phyloP scores from a whole-genome alignment of 129 eudicot species.

The Arctium lappa region DNA sequence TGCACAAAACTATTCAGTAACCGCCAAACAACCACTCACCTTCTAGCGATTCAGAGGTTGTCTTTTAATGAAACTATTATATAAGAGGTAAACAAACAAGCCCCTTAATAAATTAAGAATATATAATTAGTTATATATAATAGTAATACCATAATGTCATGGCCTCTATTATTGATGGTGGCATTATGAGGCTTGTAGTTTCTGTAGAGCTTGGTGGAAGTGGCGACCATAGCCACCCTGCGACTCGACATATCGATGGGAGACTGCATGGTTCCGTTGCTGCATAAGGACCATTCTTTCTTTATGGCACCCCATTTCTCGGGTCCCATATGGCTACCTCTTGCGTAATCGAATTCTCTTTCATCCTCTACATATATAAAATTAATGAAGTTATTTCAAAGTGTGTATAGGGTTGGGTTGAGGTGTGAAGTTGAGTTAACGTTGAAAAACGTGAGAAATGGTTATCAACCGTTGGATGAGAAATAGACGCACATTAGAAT shows the following conservation, averaged over 20 bases:
- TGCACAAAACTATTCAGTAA: too few species aligned
- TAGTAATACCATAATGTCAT: constrained; percentile 42
- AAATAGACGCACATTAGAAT: too few species aligned
- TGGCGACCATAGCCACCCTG: constrained; percentile 28
- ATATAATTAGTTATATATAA: neutral
- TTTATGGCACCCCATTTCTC: constrained; percentile 49
- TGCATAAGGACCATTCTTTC: constrained; percentile 57
- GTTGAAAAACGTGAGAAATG: too few species aligned
- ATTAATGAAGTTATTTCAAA: too few species aligned
- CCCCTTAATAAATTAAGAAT: too few species aligned
- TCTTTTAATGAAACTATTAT: too few species aligned
- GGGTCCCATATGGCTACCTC: constrained; percentile 49
- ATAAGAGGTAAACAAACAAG: too few species aligned
- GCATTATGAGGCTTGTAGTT: constrained; percentile 41
- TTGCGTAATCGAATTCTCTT: constrained; percentile 44
- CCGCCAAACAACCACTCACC: too few species aligned
- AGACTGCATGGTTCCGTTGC: constrained; percentile 55
- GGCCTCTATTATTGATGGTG: constrained; percentile 49
- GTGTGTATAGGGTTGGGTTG: too few species aligned
- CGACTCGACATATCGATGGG: constrained; percentile 53
- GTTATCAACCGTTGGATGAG: too few species aligned
- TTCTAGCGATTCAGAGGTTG: too few species aligned
- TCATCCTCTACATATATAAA: constrained; percentile 44
- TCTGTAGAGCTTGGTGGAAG: constrained; percentile 15
- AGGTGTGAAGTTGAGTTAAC: too few species aligned